Conservation (phyloP, 2,329 filamentous ascomycete species). For the Talaromyces sp. region DNA sequence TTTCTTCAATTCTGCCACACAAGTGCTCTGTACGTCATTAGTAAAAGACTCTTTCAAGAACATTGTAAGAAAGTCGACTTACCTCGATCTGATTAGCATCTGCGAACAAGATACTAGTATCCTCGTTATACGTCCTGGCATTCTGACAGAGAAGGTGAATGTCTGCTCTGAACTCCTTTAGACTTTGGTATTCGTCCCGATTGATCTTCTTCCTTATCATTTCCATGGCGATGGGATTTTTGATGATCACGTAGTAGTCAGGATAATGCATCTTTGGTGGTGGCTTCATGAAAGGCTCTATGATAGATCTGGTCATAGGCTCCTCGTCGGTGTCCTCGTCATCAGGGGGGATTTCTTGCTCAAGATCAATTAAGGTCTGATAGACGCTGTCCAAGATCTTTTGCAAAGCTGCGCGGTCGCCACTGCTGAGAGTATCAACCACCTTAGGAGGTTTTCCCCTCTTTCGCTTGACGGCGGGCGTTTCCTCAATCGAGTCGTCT, state of each 20-base stretch:
- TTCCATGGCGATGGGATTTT: slow-evolving; percentile 91
- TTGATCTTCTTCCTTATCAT: slow-evolving; percentile 93
- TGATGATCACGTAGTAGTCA: slow-evolving; percentile 93
- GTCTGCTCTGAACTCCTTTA: slow-evolving; percentile 76
- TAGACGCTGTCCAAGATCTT: slow-evolving; percentile 71
- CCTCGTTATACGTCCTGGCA: slow-evolving; percentile 94
- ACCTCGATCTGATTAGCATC: slow-evolving; percentile 94
- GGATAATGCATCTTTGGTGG: slow-evolving; percentile 85
- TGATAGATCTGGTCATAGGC: slow-evolving; percentile 68
- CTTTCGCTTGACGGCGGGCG: slow-evolving; percentile 72
- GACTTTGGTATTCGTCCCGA: slow-evolving; percentile 80
- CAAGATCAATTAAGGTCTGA: slow-evolving; percentile 74
- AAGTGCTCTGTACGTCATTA: slow-evolving; percentile 39
- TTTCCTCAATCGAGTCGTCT: slow-evolving; percentile 68
- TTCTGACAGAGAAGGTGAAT: slow-evolving; percentile 82
- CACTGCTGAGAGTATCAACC: slow-evolving; percentile 58
- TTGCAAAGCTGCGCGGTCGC: slow-evolving; percentile 73
- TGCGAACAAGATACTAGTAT: slow-evolving; percentile 82
- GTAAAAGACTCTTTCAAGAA: slow-evolving; percentile 8
- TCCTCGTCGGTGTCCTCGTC: slow-evolving; percentile 51
- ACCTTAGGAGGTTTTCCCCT: slow-evolving; percentile 67
- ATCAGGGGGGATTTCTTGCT: slow-evolving; percentile 61
- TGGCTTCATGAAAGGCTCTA: slow-evolving; percentile 88
- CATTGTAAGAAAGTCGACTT: slow-evolving; percentile 30
- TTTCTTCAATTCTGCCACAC: slow-evolving; percentile 49